Conservation (phyloP, 192 early-diverging fungal genomes). For the Backusella macrospora region DNA sequence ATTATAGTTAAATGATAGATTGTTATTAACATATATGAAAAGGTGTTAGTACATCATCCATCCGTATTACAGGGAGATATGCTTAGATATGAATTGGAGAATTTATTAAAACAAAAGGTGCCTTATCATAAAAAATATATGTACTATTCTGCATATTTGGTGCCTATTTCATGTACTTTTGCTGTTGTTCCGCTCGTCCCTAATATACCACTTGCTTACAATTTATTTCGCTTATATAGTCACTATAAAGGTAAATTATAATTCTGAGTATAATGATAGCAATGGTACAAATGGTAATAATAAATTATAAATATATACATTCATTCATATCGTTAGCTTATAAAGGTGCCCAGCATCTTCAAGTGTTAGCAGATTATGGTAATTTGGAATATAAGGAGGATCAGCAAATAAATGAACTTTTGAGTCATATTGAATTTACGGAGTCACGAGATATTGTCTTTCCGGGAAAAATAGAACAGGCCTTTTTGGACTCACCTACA, state of each 20-base stretch:
- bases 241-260: slow-evolving; percentile 70
- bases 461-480: slow-evolving; percentile 18
- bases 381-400: slow-evolving; percentile 1
- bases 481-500: slow-evolving; percentile 11
- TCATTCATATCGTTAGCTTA: slow-evolving; percentile 23
- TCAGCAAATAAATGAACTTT: slow-evolving; percentile 8
- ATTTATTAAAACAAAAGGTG: slow-evolving; percentile 48
- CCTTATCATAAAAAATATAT: slow-evolving; percentile 77
- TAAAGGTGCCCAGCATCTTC: slow-evolving; percentile 39
- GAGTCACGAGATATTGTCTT: slow-evolving; percentile 24
- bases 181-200: slow-evolving; percentile 73
- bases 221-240: slow-evolving; percentile 78
- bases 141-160: slow-evolving; percentile 63
- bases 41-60: slow-evolving; percentile 39
- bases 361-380: slow-evolving; percentile 15
- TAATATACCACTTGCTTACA: slow-evolving; percentile 80
- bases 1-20: background rate
- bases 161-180: slow-evolving; percentile 72
- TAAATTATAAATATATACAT: background rate
- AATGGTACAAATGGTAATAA: background rate
- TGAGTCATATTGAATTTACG: slow-evolving; percentile 4
- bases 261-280: background rate
- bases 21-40: background rate
- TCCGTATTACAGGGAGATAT: slow-evolving; percentile 45
- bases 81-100: slow-evolving; percentile 49